phyloP scores from a whole-genome alignment of 495 filamentous ascomycete species.

The Cercophora newfieldiana region DNA sequence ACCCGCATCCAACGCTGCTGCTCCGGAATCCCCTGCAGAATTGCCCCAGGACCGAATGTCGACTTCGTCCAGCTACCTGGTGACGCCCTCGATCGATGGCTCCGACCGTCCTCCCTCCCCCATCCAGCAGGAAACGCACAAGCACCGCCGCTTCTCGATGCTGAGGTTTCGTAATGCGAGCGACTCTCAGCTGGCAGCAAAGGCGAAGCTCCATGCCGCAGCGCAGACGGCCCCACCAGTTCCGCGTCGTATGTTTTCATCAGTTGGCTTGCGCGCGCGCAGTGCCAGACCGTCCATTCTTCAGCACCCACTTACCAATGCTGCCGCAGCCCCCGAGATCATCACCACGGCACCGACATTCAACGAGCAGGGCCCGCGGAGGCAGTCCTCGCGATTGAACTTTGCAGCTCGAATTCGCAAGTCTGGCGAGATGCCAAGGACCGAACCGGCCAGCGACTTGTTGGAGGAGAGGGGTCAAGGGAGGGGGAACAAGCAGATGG shows the following conservation, averaged over 20 bases:
- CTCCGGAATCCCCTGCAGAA: constrained; percentile 23
- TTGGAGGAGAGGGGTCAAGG: constrained; percentile 21
- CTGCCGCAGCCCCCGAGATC: constrained; percentile 72
- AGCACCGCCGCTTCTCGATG: constrained; percentile 78
- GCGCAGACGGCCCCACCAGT: constrained; percentile 65
- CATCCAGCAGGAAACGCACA: constrained; percentile 50
- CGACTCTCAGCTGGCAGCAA: constrained; percentile 82
- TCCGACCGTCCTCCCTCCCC: constrained; percentile 38
- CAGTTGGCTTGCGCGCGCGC: constrained; percentile 18
- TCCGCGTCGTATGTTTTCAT: constrained; percentile 61
- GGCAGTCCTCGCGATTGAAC: constrained; percentile 54
- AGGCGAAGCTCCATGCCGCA: constrained; percentile 70
- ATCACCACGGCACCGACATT: constrained; percentile 90
- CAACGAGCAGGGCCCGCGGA: constrained; percentile 50
- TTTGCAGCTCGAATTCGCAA: constrained; percentile 47
- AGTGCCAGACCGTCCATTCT: constrained; percentile 7
- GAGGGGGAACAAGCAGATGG: constrained; percentile 44
- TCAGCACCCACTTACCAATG: constrained; percentile 23
- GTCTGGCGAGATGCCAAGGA: constrained; percentile 44
- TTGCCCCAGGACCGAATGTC: constrained; percentile 24
- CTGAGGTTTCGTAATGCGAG: constrained; percentile 90
- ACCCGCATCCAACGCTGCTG: too few relatives aligned
- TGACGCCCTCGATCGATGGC: constrained; percentile 33
- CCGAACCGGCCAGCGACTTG: constrained; percentile 33
- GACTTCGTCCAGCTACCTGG: constrained; percentile 22